A percentile compares a stretch with the other conserved stretches of the same genome.
phyloP scores from a whole-genome alignment of 75 land plant species.

The Ceratopteris richardii region DNA sequence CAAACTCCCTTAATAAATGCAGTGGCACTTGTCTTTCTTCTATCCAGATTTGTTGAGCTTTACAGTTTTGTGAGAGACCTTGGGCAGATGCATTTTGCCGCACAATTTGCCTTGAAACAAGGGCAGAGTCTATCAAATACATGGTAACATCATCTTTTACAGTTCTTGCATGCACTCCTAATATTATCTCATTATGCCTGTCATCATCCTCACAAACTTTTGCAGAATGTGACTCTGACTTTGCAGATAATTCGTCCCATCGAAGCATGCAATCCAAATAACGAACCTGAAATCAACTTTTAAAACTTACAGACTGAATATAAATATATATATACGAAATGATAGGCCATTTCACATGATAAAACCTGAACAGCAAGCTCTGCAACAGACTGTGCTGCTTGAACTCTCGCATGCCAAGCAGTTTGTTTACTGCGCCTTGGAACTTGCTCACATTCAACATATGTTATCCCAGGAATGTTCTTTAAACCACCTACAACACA shows the following conservation, averaged over 20 bases:
- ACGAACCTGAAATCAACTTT: conserved; percentile 42
- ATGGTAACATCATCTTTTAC: conserved; percentile 33
- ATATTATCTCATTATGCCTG: conserved; percentile 23
- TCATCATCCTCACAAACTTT: conserved; percentile 25
- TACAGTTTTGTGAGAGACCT: conserved; percentile 13
- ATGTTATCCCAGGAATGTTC: conserved; percentile 53
- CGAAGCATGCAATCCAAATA: conserved; percentile 45
- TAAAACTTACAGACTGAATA: background rate
- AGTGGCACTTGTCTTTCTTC: conserved; percentile 55
- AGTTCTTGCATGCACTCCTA: conserved; percentile 37
- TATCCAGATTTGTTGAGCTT: conserved; percentile 55
- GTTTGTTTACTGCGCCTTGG: conserved; percentile 51
- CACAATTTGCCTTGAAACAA: conserved; percentile 34
- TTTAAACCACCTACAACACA: conserved; percentile 50
- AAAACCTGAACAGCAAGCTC: conserved; percentile 71
- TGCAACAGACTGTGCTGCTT: conserved; percentile 41
- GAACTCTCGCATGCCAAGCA: conserved; percentile 74
- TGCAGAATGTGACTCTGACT: conserved; percentile 18
- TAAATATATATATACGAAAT: background rate
- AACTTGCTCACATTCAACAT: conserved; percentile 55
- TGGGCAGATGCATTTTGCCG: conserved; percentile 29
- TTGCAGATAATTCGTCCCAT: conserved; percentile 55
- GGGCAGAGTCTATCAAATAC: conserved; percentile 67
- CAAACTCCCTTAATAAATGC: conserved; percentile 47
- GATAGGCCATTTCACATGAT: no score